phyloP scores from a whole-genome alignment of 768 basidiomycete species.

The Gloeopeniophorella convolvens region DNA sequence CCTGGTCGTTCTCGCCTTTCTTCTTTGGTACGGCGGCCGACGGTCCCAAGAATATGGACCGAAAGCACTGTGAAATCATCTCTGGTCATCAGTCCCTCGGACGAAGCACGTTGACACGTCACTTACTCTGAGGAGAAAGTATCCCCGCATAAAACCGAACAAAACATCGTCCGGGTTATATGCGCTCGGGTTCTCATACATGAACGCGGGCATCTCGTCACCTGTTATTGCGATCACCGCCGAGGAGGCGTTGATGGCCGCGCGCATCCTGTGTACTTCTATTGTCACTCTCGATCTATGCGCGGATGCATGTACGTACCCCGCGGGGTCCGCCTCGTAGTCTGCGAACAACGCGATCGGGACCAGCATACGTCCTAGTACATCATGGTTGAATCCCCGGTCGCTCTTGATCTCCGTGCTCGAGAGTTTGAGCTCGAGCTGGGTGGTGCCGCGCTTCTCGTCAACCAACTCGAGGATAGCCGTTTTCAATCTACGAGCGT shows the following conservation, averaged over 20 bases:
- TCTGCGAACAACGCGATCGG: neutral
- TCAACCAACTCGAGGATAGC: too few species aligned
- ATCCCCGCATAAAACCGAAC: neutral
- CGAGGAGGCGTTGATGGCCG: too few species aligned
- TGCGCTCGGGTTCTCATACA: neutral
- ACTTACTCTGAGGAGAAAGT: neutral
- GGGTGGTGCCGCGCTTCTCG: too few species aligned
- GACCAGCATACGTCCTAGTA: neutral
- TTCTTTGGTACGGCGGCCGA: too few species aligned
- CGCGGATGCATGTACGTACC: neutral
- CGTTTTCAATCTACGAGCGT: too few species aligned
- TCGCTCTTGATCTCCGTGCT: neutral
- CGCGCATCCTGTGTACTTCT: too few species aligned
- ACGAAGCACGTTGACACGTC: neutral
- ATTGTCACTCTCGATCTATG: neutral
- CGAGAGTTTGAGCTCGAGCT: too few species aligned
- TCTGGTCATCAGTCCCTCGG: neutral
- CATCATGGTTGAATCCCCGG: neutral
- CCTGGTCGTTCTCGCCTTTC: too few species aligned
- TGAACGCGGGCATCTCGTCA: neutral
- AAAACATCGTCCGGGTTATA: neutral
- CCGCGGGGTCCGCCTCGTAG: neutral
- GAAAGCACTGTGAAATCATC: too few species aligned
- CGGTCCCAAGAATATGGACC: neutral
- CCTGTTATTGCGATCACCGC: too few species aligned